These are phyloP conservation scores for Balakata baccata DNA, from an alignment of 345 rosid species.

Conservation along the genomic window DNA sequence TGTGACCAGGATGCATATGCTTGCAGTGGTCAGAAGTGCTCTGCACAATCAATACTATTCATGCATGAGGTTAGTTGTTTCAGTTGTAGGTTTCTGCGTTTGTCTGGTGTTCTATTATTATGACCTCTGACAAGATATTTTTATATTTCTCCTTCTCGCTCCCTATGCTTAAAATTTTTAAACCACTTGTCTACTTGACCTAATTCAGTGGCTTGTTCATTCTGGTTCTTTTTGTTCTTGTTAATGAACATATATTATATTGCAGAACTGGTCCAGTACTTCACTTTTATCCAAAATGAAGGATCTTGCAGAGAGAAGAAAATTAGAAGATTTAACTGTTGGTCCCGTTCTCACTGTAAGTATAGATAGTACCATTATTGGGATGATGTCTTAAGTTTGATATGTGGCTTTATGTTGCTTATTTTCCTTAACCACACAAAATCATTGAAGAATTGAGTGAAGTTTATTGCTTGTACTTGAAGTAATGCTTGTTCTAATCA, in stretches of 20 bases:
- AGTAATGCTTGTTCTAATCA: neutral
- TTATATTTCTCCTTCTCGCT: neutral
- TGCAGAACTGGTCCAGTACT: slow-evolving; percentile 77
- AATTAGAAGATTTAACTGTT: slow-evolving; percentile 78
- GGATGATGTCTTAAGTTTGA: neutral
- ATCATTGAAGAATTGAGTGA: neutral
- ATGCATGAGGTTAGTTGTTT: slow-evolving; percentile 76
- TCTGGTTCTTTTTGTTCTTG: neutral
- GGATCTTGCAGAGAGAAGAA: slow-evolving; percentile 84
- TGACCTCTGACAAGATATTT: too few relatives aligned
- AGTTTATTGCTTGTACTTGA: slow-evolving; percentile 1
- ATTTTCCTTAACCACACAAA: neutral
- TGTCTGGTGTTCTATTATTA: neutral
- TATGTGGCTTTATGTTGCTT: neutral
- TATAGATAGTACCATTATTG: slow-evolving; percentile 1
- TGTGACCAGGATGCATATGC: slow-evolving; percentile 99
- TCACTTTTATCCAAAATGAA: slow-evolving; percentile 61
- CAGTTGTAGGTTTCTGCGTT: neutral
- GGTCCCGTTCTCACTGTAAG: slow-evolving; percentile 98
- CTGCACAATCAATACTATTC: slow-evolving; percentile 92
- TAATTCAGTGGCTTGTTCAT: neutral
- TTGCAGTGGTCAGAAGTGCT: slow-evolving; percentile 98
- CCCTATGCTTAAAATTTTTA: neutral
- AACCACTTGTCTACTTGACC: neutral
- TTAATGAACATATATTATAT: slow-evolving; percentile 8